phyloP scores from a whole-genome alignment of 2,329 filamentous ascomycete species.

The Claviceps paspali region DNA sequence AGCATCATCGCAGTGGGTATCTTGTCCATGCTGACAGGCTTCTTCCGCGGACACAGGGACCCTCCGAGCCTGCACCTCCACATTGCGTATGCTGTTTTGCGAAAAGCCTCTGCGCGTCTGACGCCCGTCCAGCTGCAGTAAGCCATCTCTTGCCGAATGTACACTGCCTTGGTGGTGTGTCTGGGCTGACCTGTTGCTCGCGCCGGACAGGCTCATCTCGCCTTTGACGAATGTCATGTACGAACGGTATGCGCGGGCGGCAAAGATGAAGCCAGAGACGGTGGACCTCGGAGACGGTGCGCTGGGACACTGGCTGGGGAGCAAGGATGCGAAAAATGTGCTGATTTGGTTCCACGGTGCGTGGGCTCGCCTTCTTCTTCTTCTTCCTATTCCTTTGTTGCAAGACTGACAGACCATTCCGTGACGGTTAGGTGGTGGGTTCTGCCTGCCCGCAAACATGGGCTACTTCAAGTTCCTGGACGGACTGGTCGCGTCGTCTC shows the following conservation, averaged over 20 bases:
- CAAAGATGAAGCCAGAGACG: constrained; percentile 6
- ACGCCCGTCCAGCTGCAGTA: constrained; percentile 10
- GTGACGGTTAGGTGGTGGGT: constrained; percentile 8
- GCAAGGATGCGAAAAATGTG: constrained; percentile 9
- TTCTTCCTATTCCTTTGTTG: background rate
- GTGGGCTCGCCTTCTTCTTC: background rate
- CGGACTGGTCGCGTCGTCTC: constrained; percentile 6
- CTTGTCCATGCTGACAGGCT: constrained; percentile 6
- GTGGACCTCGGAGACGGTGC: constrained; percentile 9
- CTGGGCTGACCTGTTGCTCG: background rate
- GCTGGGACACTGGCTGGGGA: constrained; percentile 11
- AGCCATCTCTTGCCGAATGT: background rate
- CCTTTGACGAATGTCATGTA: constrained; percentile 9
- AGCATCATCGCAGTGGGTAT: constrained; percentile 7
- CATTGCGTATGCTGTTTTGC: constrained; percentile 10
- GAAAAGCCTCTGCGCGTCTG: constrained; percentile 8
- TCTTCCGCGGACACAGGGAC: constrained; percentile 7
- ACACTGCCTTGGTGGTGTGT: background rate
- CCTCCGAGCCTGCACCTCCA: constrained; percentile 10
- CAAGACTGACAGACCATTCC: background rate
- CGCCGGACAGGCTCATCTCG: constrained; percentile 6
- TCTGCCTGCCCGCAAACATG: constrained; percentile 9
- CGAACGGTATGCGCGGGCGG: constrained; percentile 7
- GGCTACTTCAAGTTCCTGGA: constrained; percentile 10
- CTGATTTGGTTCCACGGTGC: constrained; percentile 12